These are phyloP conservation scores for Nakataea oryzae DNA, from an alignment of 2,329 filamentous ascomycete species.

Conservation along the genomic window DNA sequence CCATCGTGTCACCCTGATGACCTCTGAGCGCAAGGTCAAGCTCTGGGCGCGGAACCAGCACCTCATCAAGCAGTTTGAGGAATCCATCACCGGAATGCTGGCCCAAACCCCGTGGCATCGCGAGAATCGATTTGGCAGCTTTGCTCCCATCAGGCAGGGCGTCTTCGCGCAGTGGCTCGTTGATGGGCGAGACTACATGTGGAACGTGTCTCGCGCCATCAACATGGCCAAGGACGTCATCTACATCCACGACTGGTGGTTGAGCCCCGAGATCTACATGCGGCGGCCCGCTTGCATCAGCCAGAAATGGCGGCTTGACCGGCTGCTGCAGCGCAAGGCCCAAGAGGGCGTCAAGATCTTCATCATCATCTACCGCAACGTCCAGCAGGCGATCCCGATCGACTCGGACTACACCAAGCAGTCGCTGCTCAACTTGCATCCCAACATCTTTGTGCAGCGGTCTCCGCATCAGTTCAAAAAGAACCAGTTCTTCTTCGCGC, in stretches of 20 bases:
- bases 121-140: slow-evolving; percentile 82
- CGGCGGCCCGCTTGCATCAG: slow-evolving; percentile 88
- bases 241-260: slow-evolving; percentile 99
- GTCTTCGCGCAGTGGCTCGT: slow-evolving; percentile 95
- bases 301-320: slow-evolving; percentile 93
- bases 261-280: slow-evolving; percentile 88
- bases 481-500: slow-evolving; percentile 98
- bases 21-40: slow-evolving; percentile 85
- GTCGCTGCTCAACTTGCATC: slow-evolving; percentile 86
- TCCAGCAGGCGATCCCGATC: slow-evolving; percentile 93
- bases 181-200: slow-evolving; percentile 97
- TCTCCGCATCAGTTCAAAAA: slow-evolving; percentile 98
- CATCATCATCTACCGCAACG: slow-evolving; percentile 94
- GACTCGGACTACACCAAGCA: slow-evolving; percentile 98
- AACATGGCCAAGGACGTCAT: slow-evolving; percentile 96
- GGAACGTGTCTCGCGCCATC: slow-evolving; percentile 94
- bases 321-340: slow-evolving; percentile 86
- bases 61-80: slow-evolving; percentile 83
- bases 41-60: slow-evolving; percentile 85
- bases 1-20: slow-evolving; percentile 79
- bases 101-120: slow-evolving; percentile 73
- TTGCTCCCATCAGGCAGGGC: slow-evolving; percentile 75
- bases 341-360: slow-evolving; percentile 95
- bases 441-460: slow-evolving; percentile 90
- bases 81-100: slow-evolving; percentile 82